These are phyloP conservation scores for Blastobotrys indianensis DNA, from an alignment of 1,139 yeast species.

Conservation along the genomic window DNA sequence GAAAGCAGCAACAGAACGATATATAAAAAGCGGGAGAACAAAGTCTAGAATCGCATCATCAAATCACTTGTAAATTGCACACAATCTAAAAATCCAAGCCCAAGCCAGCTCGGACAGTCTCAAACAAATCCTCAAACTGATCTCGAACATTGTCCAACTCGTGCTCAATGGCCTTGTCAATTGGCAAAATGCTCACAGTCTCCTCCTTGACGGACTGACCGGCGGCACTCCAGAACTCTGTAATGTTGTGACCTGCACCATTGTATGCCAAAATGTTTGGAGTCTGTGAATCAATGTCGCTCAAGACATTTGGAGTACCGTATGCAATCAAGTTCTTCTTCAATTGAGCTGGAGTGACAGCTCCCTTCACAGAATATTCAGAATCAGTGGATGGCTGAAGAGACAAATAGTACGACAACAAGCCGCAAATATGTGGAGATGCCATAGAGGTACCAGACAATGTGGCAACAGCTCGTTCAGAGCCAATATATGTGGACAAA, in stretches of 20 bases:
- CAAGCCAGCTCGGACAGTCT: conserved; percentile 21
- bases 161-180: conserved; percentile 21
- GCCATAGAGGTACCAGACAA: conserved; percentile 99
- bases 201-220: conserved; percentile 14
- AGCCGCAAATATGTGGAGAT: conserved; percentile 93
- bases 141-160: conserved; percentile 21
- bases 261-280: conserved; percentile 88
- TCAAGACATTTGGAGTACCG: conserved; percentile 64
- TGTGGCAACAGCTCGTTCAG: conserved; percentile 76
- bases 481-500: conserved; percentile 67
- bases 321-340: conserved; percentile 80
- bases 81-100: conserved; percentile 19
- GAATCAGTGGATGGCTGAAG: conserved; percentile 84
- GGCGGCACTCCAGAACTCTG: conserved; percentile 54
- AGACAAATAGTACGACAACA: conserved; percentile 76
- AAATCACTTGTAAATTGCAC: too few relatives aligned
- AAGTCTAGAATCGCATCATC: background rate
- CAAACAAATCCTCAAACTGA: conserved; percentile 22
- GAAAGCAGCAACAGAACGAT: background rate
- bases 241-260: conserved; percentile 83
- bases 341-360: conserved; percentile 74
- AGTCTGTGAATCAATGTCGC: conserved; percentile 73
- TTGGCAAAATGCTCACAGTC: conserved; percentile 22
- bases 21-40: background rate
- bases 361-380: conserved; percentile 54